Evolutionary conservation across 129 eudicot genomes (phyloP), one percentile per base, ranked within the genome.

Genomic region (Lactuca sativa): DNA sequence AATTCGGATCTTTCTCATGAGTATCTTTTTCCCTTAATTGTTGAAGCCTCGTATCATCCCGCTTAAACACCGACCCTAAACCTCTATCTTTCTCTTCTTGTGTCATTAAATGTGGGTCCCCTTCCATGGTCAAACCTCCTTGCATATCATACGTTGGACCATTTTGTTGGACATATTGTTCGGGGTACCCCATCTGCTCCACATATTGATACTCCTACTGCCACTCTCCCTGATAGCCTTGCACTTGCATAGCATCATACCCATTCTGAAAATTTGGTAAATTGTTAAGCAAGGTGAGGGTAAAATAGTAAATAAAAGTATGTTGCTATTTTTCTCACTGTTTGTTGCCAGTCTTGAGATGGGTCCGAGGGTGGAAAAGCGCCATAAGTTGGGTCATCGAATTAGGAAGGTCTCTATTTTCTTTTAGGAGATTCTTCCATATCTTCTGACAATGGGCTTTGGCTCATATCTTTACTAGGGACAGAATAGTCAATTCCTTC

Each of bases 51-150:
- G 81, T 76, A 70, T 93, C 98, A 75, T 93, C 98, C 66, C 98
- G 85, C 83, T 93, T 93, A 71, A 93, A 93, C 51, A 93, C 98
- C 5, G 98, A 93, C n/a, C 98, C 98, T 62, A 93, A 81, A 58
- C 98, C 98, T 62, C 98, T 88, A 69, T 93, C 98, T 83, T 93
- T 93, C 80, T 93, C 92, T 78, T 93, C 98, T 78, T 93, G 98
- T 59, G 95, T 87, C 98, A 93, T 93, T 9, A 89, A 64, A 15
- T 76, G 86, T 18, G 95, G 88, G 71, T 88, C 98, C 75, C 73
- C 95, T 13, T 63, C 86, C 6, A 66, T 70, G 21, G 67, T 64
- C 4, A 36, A 6, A 69, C 75, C 91, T 61, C 79, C 81, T 71
- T 90, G 86, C 80, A 77, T 65, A 40, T 64, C 98, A 62, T 86